These are phyloP conservation scores for Wallacemonas sp. DNA, from an alignment of 208 protist genomes.

Conservation along the genomic window DNA sequence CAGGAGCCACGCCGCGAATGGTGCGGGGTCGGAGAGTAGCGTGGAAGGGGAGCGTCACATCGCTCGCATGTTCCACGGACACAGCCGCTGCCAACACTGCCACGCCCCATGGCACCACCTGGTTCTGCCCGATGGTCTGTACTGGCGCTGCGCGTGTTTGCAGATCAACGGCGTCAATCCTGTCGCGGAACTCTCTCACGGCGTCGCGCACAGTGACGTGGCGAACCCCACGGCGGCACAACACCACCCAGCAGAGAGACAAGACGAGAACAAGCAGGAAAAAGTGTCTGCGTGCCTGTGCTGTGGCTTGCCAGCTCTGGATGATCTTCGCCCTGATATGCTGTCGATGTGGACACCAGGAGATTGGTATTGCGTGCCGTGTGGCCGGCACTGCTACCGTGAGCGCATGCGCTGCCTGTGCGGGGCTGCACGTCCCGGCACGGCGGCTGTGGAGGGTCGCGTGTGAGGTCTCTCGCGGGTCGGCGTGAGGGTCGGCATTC, in stretches of 20 bases:
- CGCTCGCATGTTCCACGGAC: constrained; percentile 30
- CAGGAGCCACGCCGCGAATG: too few species aligned
- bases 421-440: constrained; percentile 25
- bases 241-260: too few species aligned
- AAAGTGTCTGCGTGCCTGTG: constrained; percentile 40
- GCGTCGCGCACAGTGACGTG: too few species aligned
- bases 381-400: constrained; percentile 60
- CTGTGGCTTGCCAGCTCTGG: constrained; percentile 55
- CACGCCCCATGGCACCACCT: constrained; percentile 68
- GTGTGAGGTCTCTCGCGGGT: too few species aligned
- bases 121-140: constrained; percentile 21
- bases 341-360: constrained; percentile 67
- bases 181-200: too few species aligned
- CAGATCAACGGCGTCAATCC: constrained; percentile 41
- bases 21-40: too few species aligned
- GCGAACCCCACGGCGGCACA: too few species aligned
- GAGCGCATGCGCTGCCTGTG: constrained; percentile 52
- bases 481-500: too few species aligned
- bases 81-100: constrained; percentile 47
- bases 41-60: not conserved
- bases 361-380: constrained; percentile 68
- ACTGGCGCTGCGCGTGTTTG: constrained; percentile 81
- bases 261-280: too few species aligned
- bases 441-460: not conserved
- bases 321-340: constrained; percentile 33